Percentiles rank a stretch among this genome's conserved stretches.
Conservation (phyloP, 805 yeast genomes). For the Hanseniaspora hatyaiensis region DNA sequence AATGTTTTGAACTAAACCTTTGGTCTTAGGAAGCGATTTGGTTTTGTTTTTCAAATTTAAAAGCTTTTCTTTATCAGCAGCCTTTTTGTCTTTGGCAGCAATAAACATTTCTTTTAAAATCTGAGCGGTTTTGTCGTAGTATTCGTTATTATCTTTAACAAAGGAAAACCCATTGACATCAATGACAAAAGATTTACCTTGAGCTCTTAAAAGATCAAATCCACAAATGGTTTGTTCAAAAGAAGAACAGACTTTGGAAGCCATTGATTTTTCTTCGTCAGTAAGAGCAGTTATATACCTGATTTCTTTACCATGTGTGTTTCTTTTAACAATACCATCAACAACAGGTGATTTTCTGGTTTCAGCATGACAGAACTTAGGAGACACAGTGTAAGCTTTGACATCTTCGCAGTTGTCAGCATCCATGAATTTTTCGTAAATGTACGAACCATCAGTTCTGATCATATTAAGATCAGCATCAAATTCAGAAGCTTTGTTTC, state of each 20-base stretch:
- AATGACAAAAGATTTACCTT: conserved; percentile 80
- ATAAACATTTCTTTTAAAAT: conserved; percentile 66
- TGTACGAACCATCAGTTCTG: conserved; percentile 79
- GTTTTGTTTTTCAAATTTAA: conserved; percentile 23
- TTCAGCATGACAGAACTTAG: conserved; percentile 87
- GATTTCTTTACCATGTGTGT: conserved; percentile 94
- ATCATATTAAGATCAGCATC: conserved; percentile 68
- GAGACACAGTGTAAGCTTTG: conserved; percentile 94
- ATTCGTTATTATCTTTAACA: conserved; percentile 79
- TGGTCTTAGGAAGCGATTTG: conserved; percentile 5
- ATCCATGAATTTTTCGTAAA: conserved; percentile 92
- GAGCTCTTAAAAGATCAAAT: conserved; percentile 80
- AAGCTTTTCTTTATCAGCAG: conserved; percentile 30
- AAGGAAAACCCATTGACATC: conserved; percentile 97
- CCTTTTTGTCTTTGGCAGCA: conserved; percentile 44
- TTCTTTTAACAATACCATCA: conserved; percentile 96
- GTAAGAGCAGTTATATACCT: conserved; percentile 75
- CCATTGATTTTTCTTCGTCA: conserved; percentile 67
- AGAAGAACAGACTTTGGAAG: conserved; percentile 56
- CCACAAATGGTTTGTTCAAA: conserved; percentile 96
- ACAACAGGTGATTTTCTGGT: conserved; percentile 97
- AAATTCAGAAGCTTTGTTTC: conserved; percentile 91
- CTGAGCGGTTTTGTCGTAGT: conserved; percentile 72
- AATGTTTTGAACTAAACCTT: conserved; percentile 7
- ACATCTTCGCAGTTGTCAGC: conserved; percentile 98